phyloP scores from a whole-genome alignment of 2,329 filamentous ascomycete genomes.

The Exophiala oligosperma region DNA sequence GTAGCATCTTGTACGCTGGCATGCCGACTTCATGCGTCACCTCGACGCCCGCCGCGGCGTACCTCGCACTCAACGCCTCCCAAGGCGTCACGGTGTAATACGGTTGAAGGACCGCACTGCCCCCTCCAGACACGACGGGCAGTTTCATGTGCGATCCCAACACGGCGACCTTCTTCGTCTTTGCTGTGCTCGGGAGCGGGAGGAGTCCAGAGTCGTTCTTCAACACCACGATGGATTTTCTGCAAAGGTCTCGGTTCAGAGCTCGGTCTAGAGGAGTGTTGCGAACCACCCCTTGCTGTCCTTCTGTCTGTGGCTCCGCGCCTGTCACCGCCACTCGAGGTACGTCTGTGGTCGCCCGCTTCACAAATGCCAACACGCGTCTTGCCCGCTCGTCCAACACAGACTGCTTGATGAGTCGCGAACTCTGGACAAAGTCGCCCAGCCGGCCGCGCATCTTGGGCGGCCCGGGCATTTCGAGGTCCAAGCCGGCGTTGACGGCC shows the following conservation, averaged over 20 bases:
- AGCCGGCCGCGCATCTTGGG: constrained; percentile 35
- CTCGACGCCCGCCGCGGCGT: constrained; percentile 14
- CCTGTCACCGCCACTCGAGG: too few relatives aligned
- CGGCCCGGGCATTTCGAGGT: constrained; percentile 48
- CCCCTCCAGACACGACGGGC: constrained; percentile 58
- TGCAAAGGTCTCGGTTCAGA: too few relatives aligned
- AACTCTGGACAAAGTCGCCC: constrained; percentile 35
- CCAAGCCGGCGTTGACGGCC: constrained; percentile 43
- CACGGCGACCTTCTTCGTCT: constrained; percentile 45
- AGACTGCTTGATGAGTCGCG: constrained; percentile 38
- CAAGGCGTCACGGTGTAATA: constrained; percentile 47
- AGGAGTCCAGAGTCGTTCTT: too few relatives aligned
- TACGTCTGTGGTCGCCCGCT: too few relatives aligned
- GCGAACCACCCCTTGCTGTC: too few relatives aligned
- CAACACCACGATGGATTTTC: too few relatives aligned
- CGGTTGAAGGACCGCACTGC: constrained; percentile 56
- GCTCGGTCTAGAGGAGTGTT: too few relatives aligned
- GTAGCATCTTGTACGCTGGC: background rate
- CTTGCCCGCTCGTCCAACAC: constrained; percentile 53
- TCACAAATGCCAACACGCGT: constrained; percentile 32
- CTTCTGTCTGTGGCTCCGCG: too few relatives aligned
- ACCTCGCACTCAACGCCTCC: constrained; percentile 29
- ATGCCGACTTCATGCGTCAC: constrained; percentile 53
- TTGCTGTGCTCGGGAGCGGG: too few relatives aligned
- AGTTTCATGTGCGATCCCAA: constrained; percentile 55